These are phyloP conservation scores for Ceratonia siliqua DNA, from an alignment of 306 rosid species.

Conservation along the genomic window DNA sequence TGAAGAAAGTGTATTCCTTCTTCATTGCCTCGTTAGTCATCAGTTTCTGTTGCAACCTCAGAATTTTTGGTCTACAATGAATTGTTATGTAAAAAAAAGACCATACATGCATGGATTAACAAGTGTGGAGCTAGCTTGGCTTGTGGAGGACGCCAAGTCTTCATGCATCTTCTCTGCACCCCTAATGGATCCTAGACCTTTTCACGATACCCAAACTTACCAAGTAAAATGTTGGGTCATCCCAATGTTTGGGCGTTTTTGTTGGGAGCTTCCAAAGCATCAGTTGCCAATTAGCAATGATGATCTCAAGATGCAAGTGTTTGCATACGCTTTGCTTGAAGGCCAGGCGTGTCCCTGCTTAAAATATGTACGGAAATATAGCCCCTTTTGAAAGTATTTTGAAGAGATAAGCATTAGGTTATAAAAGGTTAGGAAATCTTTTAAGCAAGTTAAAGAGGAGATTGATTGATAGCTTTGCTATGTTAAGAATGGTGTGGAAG, in stretches of 20 bases:
- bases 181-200: constrained; percentile 61
- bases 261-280: constrained; percentile 80
- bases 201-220: constrained; percentile 64
- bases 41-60: constrained; percentile 65
- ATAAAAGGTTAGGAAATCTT: constrained; percentile 73
- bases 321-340: constrained; percentile 78
- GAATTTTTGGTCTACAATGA: constrained; percentile 91
- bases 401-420: constrained; percentile 73
- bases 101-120: constrained; percentile 95
- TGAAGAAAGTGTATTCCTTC: constrained; percentile 72
- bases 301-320: constrained; percentile 51
- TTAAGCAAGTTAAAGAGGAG: constrained; percentile 45
- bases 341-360: constrained; percentile 88
- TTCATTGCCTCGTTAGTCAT: constrained; percentile 72
- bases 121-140: constrained; percentile 76
- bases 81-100: constrained; percentile 63
- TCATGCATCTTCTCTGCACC: constrained; percentile 69
- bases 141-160: constrained; percentile 72
- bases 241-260: constrained; percentile 74
- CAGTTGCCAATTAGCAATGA: constrained; percentile 44
- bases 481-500: constrained; percentile 65
- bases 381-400: constrained; percentile 73
- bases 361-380: constrained; percentile 48
- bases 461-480: constrained; percentile 51
- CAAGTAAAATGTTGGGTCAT: constrained; percentile 60